Conservation (phyloP, 495 filamentous ascomycete species). For the Haplographium delicatum region DNA sequence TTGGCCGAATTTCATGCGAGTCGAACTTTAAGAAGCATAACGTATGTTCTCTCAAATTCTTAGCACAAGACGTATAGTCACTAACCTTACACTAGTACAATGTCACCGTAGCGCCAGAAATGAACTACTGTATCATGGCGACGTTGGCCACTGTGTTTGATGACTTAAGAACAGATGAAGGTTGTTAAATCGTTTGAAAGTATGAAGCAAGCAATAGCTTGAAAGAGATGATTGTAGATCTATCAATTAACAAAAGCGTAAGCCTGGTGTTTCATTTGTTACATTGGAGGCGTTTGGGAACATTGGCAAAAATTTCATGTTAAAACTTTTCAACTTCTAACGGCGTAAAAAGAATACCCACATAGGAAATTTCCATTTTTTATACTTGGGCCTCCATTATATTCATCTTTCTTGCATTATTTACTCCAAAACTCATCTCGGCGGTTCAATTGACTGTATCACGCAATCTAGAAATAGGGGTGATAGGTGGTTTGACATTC, state of each 20-base stretch:
- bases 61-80: no score
- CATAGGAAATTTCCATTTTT: no score
- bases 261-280: background rate
- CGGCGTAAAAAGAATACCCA: background rate
- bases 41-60: background rate
- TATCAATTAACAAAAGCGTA: no score
- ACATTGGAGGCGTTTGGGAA: background rate
- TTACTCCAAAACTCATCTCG: no score
- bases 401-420: no score
- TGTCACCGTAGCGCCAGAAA: constrained; percentile 9
- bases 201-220: background rate
- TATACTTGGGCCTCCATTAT: no score
- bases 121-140: constrained; percentile 14
- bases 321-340: background rate
- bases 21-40: constrained; percentile 3
- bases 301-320: background rate
- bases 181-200: background rate
- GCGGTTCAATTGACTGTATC: no score
- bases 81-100: constrained; percentile 9
- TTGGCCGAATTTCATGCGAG: constrained; percentile 8
- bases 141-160: constrained; percentile 12
- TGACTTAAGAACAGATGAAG: constrained; percentile 15
- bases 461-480: no score
- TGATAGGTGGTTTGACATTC: no score
- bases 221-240: no score